Conservation (phyloP, 2,329 filamentous ascomycete species). For the Annulohypoxylon truncatum region DNA sequence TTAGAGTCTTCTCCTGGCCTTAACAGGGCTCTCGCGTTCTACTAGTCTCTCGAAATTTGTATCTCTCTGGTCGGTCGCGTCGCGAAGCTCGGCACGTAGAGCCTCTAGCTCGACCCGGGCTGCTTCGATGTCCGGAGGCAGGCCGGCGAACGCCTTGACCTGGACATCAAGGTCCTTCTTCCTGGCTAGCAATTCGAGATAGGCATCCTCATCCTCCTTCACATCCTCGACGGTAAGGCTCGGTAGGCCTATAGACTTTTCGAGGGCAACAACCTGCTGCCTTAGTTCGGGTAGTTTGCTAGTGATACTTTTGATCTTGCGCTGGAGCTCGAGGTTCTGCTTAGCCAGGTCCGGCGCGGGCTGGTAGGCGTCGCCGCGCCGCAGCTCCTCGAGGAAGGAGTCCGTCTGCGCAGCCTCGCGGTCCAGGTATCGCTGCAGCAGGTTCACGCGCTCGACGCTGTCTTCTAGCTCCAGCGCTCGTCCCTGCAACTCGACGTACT, state of each 20-base stretch:
- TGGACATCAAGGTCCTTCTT: slow-evolving; percentile 72
- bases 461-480: slow-evolving; percentile 67
- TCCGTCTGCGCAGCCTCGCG: slow-evolving; percentile 59
- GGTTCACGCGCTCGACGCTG: slow-evolving; percentile 63
- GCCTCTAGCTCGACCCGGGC: slow-evolving; percentile 78
- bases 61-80: slow-evolving; percentile 73
- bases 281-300: slow-evolving; percentile 75
- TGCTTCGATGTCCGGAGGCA: slow-evolving; percentile 76
- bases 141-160: slow-evolving; percentile 73
- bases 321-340: slow-evolving; percentile 79
- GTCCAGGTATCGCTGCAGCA: slow-evolving; percentile 68
- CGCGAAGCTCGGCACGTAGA: slow-evolving; percentile 71
- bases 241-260: slow-evolving; percentile 47
- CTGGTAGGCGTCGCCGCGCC: slow-evolving; percentile 59
- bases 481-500: slow-evolving; percentile 67
- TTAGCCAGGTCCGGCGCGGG: slow-evolving; percentile 70
- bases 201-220: slow-evolving; percentile 66
- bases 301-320: slow-evolving; percentile 74
- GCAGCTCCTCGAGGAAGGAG: slow-evolving; percentile 57
- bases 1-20: slow-evolving; percentile 52
- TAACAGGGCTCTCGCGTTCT: slow-evolving; percentile 67
- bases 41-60: slow-evolving; percentile 79
- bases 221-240: slow-evolving; percentile 66
- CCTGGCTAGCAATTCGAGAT: slow-evolving; percentile 65
- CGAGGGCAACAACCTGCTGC: slow-evolving; percentile 62